Evolutionary conservation across 2,329 filamentous ascomycete species (phyloP), one percentile per base, ranked within the genome.

Genomic region (Botryosphaeria dothidea): DNA sequence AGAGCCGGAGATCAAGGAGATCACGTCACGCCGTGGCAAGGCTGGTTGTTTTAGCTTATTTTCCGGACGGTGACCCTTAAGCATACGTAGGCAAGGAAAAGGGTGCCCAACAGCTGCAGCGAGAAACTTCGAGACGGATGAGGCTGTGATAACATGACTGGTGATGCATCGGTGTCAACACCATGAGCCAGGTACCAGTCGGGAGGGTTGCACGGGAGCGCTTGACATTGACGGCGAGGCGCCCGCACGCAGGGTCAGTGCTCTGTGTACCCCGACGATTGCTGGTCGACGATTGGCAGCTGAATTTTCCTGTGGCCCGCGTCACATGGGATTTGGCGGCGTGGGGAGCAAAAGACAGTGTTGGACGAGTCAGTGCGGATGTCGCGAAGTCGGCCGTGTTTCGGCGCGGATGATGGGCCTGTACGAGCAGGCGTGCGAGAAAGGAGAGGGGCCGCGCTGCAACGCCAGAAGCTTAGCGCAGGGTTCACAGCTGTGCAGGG

Each of bases 401-500:
- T 60, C 56, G 56, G 56, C 54, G 34, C n/a, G n/a, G 29, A 17
- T 41, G 51, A n/a, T n/a, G 48, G 48, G 31, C 15, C n/a, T 31
- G 27, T 46, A 15, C 15, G 43, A 11, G 41, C 19, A 23, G 4
- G 34, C 31, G 21, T 27, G 21, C 13, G 46, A 58, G 54, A 58
- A 27, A 27, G 54, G 9, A 23, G 36, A 38, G 34, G 11, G 34
- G 51, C 31, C 31, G 29, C 31, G 51, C 23, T 29, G 51, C 54
- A 27, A 25, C 56, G 56, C 56, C 56, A 60, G 38, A 60, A 41
- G 38, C 19, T 46, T 11, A 31, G 41, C 43, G 23, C 56, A 60
- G 56, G 56, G 56, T 60, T 60, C 56, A n/a, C n/a, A 60, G 54
- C 54, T n/a, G 54, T 9, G 54, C 52, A 56, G 52, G 52, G 52